phyloP scores from a whole-genome alignment of 768 basidiomycete species.

The Pleurotus djamor region DNA sequence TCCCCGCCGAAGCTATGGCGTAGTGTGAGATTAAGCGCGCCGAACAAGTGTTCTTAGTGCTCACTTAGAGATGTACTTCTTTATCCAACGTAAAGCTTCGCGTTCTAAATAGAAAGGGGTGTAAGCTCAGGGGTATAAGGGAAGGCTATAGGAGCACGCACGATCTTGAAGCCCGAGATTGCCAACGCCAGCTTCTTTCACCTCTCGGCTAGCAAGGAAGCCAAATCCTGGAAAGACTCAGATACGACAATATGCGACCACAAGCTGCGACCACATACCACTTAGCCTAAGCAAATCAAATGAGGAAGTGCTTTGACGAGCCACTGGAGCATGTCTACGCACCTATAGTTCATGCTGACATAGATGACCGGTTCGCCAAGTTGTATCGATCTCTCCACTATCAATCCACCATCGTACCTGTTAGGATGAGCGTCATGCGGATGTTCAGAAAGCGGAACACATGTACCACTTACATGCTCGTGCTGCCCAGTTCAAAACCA shows the following conservation, averaged over 20 bases:
- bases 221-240: constrained; percentile 27
- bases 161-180: constrained; percentile 63
- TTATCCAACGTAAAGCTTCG: constrained; percentile 57
- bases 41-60: neutral
- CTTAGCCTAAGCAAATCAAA: neutral
- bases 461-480: constrained; percentile 24
- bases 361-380: constrained; percentile 44
- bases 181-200: constrained; percentile 39
- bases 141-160: constrained; percentile 17
- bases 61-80: constrained; percentile 51
- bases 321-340: neutral
- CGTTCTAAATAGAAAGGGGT: constrained; percentile 38
- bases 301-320: neutral
- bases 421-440: neutral
- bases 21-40: neutral
- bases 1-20: constrained; percentile 53
- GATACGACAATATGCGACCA: neutral
- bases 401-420: constrained; percentile 40
- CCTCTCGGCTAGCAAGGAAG: constrained; percentile 42
- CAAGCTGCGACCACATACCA: neutral
- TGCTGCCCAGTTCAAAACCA: constrained; percentile 40
- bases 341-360: constrained; percentile 55
- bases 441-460: neutral
- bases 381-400: constrained; percentile 42
- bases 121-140: neutral